phyloP scores from a whole-genome alignment of 2,329 filamentous ascomycete species.

The Xylaria sp. region DNA sequence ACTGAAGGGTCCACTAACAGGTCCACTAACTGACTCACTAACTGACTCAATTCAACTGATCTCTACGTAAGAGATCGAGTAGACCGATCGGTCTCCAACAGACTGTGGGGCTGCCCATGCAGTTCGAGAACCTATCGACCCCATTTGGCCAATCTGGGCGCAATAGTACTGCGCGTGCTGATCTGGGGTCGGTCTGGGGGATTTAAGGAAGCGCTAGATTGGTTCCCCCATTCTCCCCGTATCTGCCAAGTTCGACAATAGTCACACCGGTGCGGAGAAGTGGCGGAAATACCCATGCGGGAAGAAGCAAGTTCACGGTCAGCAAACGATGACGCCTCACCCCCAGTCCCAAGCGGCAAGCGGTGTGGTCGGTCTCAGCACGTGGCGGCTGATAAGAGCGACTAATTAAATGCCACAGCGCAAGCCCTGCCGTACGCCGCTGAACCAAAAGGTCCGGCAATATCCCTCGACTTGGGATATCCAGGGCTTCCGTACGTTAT shows the following conservation, averaged over 20 bases:
- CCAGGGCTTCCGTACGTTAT: no score
- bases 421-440: no score
- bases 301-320: constrained; percentile 6
- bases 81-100: no score
- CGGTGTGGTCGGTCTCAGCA: constrained; percentile 2
- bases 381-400: neutral
- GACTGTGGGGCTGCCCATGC: neutral
- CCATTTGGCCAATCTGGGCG: no score
- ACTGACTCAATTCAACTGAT: no score
- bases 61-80: no score
- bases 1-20: no score
- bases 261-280: constrained; percentile 13
- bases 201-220: neutral
- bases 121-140: neutral
- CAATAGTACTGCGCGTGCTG: neutral
- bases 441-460: no score
- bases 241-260: constrained; percentile 3
- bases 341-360: neutral
- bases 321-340: constrained; percentile 11
- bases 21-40: no score
- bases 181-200: neutral
- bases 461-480: no score
- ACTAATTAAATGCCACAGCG: constrained; percentile 7
- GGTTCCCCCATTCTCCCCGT: constrained; percentile 5
- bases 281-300: constrained; percentile 20